Evolutionary conservation across 108 stramenopile genomes (phyloP).

Genomic region (Fistulifera solaris): DNA sequence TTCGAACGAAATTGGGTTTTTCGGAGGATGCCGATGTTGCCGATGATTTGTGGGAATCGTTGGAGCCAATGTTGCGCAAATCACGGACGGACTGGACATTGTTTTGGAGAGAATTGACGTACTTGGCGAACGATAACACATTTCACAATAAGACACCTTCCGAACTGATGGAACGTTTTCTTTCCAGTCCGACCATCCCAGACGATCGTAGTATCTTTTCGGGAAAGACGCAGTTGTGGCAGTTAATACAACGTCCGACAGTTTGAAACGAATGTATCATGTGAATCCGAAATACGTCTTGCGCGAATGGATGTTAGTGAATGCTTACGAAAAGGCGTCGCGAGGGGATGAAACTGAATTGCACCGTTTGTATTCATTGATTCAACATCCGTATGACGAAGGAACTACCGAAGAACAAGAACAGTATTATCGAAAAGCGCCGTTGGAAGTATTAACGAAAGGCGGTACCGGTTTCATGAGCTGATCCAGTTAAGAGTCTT

Average conservation of each 20-base stretch:
- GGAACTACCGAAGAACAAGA: constrained; percentile 31
- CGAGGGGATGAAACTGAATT: constrained; percentile 22
- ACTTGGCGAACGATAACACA: constrained; percentile 14
- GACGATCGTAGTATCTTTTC: constrained; percentile 12
- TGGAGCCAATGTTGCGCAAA: constrained; percentile 29
- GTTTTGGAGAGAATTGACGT: constrained; percentile 45
- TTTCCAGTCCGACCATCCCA: background rate
- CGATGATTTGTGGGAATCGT: constrained; percentile 36
- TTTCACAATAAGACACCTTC: no score
- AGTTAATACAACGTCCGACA: background rate
- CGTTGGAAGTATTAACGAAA: constrained; percentile 32
- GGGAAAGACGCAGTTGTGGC: no score
- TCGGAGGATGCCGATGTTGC: constrained; percentile 9
- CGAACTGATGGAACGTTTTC: no score
- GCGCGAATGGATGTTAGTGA: constrained; percentile 62
- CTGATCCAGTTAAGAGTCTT: constrained; percentile 28
- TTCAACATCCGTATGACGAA: constrained; percentile 46
- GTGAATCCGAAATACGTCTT: constrained; percentile 59
- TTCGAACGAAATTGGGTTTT: constrained; percentile 47
- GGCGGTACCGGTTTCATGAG: constrained; percentile 65
- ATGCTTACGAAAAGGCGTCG: constrained; percentile 52
- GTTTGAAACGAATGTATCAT: constrained; percentile 25
- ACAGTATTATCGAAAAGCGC: constrained; percentile 50
- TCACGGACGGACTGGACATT: constrained; percentile 50
- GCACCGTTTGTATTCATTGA: constrained; percentile 34